A percentile compares a stretch with the other conserved stretches of the same genome.
Conservation (phyloP, 139 green algal species). For the Chlamydomonas schloesseri region DNA sequence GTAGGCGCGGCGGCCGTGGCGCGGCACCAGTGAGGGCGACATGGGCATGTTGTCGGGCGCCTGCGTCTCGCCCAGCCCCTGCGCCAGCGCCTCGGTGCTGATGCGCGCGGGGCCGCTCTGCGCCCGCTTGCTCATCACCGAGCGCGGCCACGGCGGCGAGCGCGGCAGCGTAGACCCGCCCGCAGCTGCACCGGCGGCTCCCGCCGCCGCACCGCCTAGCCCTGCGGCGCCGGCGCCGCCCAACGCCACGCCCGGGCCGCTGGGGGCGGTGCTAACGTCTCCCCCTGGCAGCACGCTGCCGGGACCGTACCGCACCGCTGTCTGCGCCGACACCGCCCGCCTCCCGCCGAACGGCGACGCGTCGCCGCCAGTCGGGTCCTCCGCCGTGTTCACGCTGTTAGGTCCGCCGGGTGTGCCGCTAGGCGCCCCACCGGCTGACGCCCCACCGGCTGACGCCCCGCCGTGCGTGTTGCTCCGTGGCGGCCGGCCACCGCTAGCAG, state of each 20-base stretch:
- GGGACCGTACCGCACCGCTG: not conserved
- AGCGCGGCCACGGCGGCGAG: not conserved
- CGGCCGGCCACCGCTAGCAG: no score
- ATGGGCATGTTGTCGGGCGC: constrained; percentile 21
- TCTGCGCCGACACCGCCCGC: constrained; percentile 42
- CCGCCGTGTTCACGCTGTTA: not conserved
- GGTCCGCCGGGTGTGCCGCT: not conserved
- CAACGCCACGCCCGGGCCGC: not conserved
- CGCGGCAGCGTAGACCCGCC: not conserved
- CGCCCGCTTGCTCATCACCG: constrained; percentile 27
- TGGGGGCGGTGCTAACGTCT: not conserved
- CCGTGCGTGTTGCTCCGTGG: no score
- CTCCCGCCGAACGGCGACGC: constrained; percentile 12
- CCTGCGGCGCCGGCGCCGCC: not conserved
- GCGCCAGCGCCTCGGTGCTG: constrained; percentile 18
- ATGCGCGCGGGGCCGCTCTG: constrained; percentile 47
- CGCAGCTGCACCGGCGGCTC: not conserved
- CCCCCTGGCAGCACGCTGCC: no score
- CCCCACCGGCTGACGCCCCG: no score
- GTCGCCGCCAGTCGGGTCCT: not conserved
- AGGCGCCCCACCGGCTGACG: not conserved
- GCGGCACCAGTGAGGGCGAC: constrained; percentile 25
- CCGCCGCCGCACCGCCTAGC: not conserved
- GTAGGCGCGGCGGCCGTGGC: not conserved
- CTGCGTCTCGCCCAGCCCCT: constrained; percentile 27